Percentiles rank a stretch among this genome's conserved stretches.
Evolutionary conservation across 75 land plant genomes (phyloP).

Genomic region (Sequoia sempervirens): DNA sequence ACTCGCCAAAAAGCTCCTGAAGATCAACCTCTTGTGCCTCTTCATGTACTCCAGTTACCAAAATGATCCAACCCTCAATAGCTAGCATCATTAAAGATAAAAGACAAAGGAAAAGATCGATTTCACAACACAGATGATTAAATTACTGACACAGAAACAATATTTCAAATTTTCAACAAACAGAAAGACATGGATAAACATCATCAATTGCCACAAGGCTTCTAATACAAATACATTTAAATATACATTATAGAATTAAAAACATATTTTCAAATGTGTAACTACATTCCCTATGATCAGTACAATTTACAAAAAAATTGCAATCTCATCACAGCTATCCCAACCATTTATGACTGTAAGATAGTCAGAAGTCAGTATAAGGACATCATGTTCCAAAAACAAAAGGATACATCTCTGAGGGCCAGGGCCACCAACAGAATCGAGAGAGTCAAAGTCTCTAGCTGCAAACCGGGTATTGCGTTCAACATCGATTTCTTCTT

Average conservation of each 20-base stretch:
- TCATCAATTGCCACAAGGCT: not conserved
- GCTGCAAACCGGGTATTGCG: conserved; percentile 55
- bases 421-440: conserved; percentile 86
- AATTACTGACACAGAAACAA: not conserved
- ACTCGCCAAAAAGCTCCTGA: conserved; percentile 81
- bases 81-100: conserved; percentile 29
- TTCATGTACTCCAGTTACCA: conserved; percentile 96
- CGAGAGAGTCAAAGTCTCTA: conserved; percentile 76
- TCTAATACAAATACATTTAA: too few relatives aligned
- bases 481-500: conserved; percentile 58
- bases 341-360: not conserved
- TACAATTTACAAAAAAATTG: not conserved
- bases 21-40: conserved; percentile 98
- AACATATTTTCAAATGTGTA: not conserved
- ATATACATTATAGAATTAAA: not conserved
- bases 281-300: not conserved
- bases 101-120: not conserved
- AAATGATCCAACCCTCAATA: conserved; percentile 94
- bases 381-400: not conserved
- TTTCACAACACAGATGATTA: not conserved
- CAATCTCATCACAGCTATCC: not conserved
- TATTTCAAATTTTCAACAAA: not conserved
- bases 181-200: not conserved
- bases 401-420: conserved; percentile 69
- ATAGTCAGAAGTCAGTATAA: not conserved